phyloP scores from a whole-genome alignment of 164 flowering plant species.

The Macadamia tetraphylla region DNA sequence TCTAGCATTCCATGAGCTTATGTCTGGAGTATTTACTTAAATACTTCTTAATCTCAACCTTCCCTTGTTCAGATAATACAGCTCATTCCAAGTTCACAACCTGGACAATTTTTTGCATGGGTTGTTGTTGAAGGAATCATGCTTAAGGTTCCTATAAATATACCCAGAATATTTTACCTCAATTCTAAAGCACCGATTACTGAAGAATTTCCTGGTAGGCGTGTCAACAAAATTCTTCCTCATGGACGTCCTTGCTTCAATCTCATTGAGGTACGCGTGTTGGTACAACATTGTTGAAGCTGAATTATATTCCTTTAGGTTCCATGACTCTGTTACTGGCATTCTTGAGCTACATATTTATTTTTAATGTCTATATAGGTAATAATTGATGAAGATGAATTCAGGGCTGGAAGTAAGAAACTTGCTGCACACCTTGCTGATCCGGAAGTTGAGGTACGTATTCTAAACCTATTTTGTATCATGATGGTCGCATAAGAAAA shows the following conservation, averaged over 20 bases:
- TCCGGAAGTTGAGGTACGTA: slow-evolving; percentile 95
- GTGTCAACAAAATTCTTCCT: slow-evolving; percentile 83
- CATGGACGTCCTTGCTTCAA: slow-evolving; percentile 72
- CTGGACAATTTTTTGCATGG: slow-evolving; percentile 85
- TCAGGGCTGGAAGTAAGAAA: slow-evolving; percentile 66
- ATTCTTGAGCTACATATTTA: slow-evolving; percentile 4
- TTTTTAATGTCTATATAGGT: slow-evolving; percentile 37
- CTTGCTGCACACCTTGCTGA: slow-evolving; percentile 92
- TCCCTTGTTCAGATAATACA: slow-evolving; percentile 68
- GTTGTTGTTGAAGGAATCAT: slow-evolving; percentile 78
- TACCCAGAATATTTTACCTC: slow-evolving; percentile 87
- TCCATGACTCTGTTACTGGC: not conserved
- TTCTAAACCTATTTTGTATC: not conserved
- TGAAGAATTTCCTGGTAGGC: slow-evolving; percentile 88
- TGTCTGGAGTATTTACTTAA: slow-evolving; percentile 9
- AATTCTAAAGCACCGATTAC: slow-evolving; percentile 78
- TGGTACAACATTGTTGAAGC: not conserved
- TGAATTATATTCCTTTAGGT: not conserved
- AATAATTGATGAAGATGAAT: slow-evolving; percentile 71
- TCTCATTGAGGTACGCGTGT: slow-evolving; percentile 65
- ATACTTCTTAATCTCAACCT: slow-evolving; percentile 8
- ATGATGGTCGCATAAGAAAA: slow-evolving; percentile 1
- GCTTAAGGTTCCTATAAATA: slow-evolving; percentile 72
- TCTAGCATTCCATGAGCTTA: not conserved
- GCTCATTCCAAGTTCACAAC: slow-evolving; percentile 56